Base-by-base conservation (phyloP, 106 monocot species). In the Apostasia ramifera region DNA sequence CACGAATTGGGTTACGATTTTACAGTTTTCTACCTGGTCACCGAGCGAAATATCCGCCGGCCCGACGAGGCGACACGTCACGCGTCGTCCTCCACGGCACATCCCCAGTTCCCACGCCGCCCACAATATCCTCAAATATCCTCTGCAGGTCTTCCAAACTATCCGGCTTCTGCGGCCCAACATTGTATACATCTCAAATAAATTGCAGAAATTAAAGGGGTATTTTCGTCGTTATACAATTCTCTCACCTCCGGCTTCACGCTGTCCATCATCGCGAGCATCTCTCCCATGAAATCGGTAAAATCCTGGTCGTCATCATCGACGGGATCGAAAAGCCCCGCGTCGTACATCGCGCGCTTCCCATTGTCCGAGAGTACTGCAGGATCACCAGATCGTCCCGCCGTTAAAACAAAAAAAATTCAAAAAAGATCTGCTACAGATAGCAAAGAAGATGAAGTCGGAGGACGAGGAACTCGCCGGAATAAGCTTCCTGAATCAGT, bases 311-410 rank as follows among this genome's bases (percentile, higher is more conserved):
- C 76, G 70, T 77, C 76, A 41, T 85, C 94, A 1, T 94, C 94
- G 40, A 83, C 53, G 40, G 87, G 91, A 56, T 94, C 85, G 72
- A 77, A 94, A 15, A 88, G 2, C 15, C 90, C 94, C 1, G 81
- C 80, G 66, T 94, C 94, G 82, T 90, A 94, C 80, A 94, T 82
- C 43, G 91, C 77, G 7, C 94, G 90, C 73, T 94, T 91, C 51
- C 84, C 82, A 26, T 81, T 73, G 63, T 94, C 94, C 1, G 94
- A 90, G 2, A 94, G 72, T 68, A 94, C 91, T 94, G 83, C 68
- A 7, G 43, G 39, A 55, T 53, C 59, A 40, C 54, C 44, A 58
- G 13, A 74, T 13, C 60, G 26, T 67, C 11, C 44, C 47, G n/a
- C 15, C 47, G 46, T 66, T 59, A 83, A 67, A 62, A 59, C 8